Evolutionary conservation across 208 protist genomes (phyloP).

Genomic region (Wallacemonas collosoma): DNA sequence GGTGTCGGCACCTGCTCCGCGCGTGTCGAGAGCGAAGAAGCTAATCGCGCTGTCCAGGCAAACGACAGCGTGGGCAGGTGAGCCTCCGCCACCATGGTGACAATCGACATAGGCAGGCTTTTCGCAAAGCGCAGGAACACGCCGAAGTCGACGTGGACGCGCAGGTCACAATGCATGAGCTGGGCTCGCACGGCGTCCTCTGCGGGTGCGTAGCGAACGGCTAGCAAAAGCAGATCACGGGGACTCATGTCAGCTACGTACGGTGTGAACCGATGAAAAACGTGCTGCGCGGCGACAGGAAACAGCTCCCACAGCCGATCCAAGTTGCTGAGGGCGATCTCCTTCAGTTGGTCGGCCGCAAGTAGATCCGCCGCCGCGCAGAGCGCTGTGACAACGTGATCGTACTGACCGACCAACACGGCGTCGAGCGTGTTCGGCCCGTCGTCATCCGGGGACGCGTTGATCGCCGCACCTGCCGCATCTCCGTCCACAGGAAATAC

Average conservation of each 20-base stretch:
- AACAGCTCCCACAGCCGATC: constrained; percentile 45
- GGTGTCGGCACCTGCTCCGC: constrained; percentile 49
- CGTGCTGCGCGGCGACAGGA: constrained; percentile 31
- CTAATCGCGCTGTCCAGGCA: constrained; percentile 64
- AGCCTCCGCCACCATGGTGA: constrained; percentile 43
- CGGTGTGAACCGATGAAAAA: constrained; percentile 33
- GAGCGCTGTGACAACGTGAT: background rate
- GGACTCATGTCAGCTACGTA: constrained; percentile 45
- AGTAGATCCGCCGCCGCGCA: constrained; percentile 23
- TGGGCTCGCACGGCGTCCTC: constrained; percentile 36
- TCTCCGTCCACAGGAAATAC: too few species aligned
- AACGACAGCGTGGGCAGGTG: constrained; percentile 58
- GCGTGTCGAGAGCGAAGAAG: constrained; percentile 54
- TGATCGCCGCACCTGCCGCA: too few species aligned
- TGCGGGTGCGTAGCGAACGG: constrained; percentile 42
- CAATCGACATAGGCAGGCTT: constrained; percentile 66
- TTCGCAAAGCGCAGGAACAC: constrained; percentile 59
- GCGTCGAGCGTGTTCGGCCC: background rate
- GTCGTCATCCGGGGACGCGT: background rate
- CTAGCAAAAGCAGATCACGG: constrained; percentile 67
- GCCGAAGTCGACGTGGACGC: constrained; percentile 54
- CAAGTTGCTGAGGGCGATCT: constrained; percentile 52
- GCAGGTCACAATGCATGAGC: constrained; percentile 50
- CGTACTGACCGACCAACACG: background rate
- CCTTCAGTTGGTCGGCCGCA: constrained; percentile 32